Evolutionary conservation across 2,329 filamentous ascomycete genomes (phyloP).

Genomic region (Phaeosphaeria sp.): DNA sequence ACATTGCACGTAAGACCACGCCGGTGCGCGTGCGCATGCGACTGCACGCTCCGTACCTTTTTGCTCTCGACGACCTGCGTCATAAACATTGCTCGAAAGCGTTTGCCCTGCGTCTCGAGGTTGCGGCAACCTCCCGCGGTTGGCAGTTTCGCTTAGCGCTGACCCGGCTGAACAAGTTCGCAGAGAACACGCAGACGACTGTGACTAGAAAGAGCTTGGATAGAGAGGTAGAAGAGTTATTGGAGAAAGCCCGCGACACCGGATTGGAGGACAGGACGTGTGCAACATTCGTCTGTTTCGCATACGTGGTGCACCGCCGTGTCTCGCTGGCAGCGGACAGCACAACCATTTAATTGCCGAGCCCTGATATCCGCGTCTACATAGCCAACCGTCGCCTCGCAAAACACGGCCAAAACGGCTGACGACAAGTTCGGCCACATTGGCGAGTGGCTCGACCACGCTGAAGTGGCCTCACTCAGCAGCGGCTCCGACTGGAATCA

Average conservation of each 20-base stretch:
- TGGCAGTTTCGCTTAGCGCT: slow-evolving; percentile 14
- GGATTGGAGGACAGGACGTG: neutral
- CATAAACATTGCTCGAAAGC: slow-evolving; percentile 5
- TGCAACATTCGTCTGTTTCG: neutral
- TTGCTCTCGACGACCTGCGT: neutral
- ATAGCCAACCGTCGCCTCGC: slow-evolving; percentile 7
- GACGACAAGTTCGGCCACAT: slow-evolving; percentile 16
- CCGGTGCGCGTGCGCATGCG: slow-evolving; percentile 20
- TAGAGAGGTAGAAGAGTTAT: neutral
- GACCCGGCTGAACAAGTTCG: slow-evolving; percentile 7
- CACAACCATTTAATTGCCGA: slow-evolving; percentile 3
- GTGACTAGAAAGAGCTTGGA: neutral
- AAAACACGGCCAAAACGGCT: slow-evolving; percentile 11
- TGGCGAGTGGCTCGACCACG: slow-evolving; percentile 21
- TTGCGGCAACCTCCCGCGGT: slow-evolving; percentile 18
- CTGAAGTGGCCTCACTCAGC: slow-evolving; percentile 28
- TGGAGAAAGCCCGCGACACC: neutral
- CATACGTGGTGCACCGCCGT: slow-evolving; percentile 4
- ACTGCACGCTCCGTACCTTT: slow-evolving; percentile 9
- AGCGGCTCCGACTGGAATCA: slow-evolving; percentile 29
- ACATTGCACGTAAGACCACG: slow-evolving; percentile 32
- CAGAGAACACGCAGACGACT: neutral
- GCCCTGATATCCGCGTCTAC: slow-evolving; percentile 6
- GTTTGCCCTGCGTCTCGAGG: slow-evolving; percentile 19
- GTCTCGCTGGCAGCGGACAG: slow-evolving; percentile 6